Conservation (phyloP, 768 basidiomycete genomes). For the Mycena vulgaris region DNA sequence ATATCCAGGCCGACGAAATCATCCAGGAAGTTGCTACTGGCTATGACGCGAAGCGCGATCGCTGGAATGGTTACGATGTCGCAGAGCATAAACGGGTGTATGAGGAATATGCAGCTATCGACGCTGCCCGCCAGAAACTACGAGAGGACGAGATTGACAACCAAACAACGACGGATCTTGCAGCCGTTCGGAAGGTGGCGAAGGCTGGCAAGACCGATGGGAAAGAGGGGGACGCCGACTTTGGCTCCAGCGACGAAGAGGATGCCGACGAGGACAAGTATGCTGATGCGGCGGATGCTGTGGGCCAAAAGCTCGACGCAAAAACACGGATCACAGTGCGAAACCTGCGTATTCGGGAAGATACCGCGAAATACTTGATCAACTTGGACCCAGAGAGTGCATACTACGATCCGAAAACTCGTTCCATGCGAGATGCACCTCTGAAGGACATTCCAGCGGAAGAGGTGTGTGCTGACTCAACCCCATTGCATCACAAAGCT, state of each 20-base stretch:
- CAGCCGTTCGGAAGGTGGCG: conserved; percentile 94
- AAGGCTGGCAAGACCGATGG: conserved; percentile 87
- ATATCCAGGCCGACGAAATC: conserved; percentile 94
- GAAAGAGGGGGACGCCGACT: conserved; percentile 87
- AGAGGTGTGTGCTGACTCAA: conserved; percentile 72
- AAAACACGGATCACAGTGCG: conserved; percentile 99
- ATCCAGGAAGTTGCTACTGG: conserved; percentile 83
- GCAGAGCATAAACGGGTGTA: conserved; percentile 89
- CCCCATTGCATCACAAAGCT: conserved; percentile 21
- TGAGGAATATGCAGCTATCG: conserved; percentile 94
- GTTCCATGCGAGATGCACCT: conserved; percentile 99
- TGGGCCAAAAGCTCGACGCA: conserved; percentile 97
- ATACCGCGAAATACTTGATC: conserved; percentile 98
- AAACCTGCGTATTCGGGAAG: conserved; percentile 98
- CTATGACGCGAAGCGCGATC: conserved; percentile 95
- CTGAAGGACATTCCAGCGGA: conserved; percentile 82
- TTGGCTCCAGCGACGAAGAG: conserved; percentile 96
- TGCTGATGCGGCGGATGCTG: conserved; percentile 97
- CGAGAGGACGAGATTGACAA: conserved; percentile 99
- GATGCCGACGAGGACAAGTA: conserved; percentile 98
- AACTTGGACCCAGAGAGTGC: conserved; percentile 96
- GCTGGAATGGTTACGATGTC: conserved; percentile 99
- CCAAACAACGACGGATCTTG: conserved; percentile 92
- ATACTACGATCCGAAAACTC: conserved; percentile 99
- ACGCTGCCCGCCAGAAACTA: conserved; percentile 90